These are phyloP conservation scores for Serendipita sp. DNA, from an alignment of 768 basidiomycete genomes.

Conservation along the genomic window DNA sequence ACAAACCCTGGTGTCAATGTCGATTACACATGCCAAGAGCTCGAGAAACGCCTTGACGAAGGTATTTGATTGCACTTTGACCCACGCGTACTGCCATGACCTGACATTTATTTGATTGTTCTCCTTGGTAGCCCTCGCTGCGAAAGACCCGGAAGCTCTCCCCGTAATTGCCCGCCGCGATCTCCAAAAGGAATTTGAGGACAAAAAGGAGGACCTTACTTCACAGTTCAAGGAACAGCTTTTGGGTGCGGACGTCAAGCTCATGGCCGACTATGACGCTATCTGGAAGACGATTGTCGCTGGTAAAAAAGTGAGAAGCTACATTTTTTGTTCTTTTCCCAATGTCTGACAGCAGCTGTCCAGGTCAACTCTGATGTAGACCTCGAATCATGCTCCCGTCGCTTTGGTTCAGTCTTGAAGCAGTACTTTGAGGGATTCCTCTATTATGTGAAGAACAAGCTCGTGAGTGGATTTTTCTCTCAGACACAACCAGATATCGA, in stretches of 20 bases:
- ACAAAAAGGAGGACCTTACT: background rate
- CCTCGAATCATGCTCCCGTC: background rate
- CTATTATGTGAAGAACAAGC: background rate
- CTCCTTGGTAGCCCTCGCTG: background rate
- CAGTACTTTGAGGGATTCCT: background rate
- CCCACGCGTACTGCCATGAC: background rate
- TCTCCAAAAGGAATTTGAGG: background rate
- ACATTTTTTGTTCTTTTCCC: background rate
- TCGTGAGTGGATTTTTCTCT: background rate
- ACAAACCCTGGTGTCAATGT: background rate
- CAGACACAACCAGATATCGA: background rate
- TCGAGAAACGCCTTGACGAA: background rate
- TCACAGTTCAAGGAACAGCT: background rate
- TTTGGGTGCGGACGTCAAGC: background rate
- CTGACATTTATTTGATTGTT: background rate
- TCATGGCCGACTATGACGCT: conserved; percentile 1
- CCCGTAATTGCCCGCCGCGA: background rate
- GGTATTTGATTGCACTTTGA: background rate
- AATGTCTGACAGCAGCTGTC: background rate
- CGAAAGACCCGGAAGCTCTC: background rate
- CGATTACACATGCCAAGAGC: background rate
- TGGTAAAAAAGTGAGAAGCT: background rate
- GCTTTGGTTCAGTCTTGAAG: background rate
- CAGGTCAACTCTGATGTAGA: background rate
- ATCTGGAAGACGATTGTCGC: background rate